Conservation (phyloP, 2,329 filamentous ascomycete genomes). For the Huntiella abstrusa region DNA sequence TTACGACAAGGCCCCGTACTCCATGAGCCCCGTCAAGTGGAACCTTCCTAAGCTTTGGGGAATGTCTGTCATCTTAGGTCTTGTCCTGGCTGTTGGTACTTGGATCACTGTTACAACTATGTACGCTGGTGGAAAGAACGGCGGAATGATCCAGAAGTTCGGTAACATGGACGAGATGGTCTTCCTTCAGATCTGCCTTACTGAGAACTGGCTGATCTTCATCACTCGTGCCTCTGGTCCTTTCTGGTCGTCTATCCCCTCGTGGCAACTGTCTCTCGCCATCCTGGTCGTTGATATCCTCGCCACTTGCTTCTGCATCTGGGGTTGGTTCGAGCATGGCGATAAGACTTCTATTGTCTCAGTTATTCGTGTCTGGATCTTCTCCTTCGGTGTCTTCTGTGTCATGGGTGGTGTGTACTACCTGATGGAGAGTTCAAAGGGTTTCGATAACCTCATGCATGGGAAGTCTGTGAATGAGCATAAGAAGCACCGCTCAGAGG, state of each 20-base stretch:
- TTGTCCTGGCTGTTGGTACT: slow-evolving; percentile 64
- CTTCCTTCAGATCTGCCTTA: slow-evolving; percentile 78
- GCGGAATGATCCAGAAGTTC: slow-evolving; percentile 79
- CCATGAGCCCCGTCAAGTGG: slow-evolving; percentile 78
- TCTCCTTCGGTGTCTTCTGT: slow-evolving; percentile 54
- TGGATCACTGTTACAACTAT: slow-evolving; percentile 85
- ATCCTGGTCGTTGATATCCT: slow-evolving; percentile 68
- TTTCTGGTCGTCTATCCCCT: slow-evolving; percentile 42
- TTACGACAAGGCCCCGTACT: slow-evolving; percentile 83
- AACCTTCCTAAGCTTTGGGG: slow-evolving; percentile 83
- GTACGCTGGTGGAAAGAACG: slow-evolving; percentile 42
- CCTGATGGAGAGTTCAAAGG: no score
- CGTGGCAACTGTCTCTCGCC: slow-evolving; percentile 63
- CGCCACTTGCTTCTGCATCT: slow-evolving; percentile 70
- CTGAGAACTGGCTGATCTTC: slow-evolving; percentile 83
- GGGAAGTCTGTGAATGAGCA: slow-evolving; percentile 31
- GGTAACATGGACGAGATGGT: slow-evolving; percentile 65
- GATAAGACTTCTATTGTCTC: slow-evolving; percentile 59
- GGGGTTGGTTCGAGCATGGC: slow-evolving; percentile 55
- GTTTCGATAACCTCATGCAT: no score
- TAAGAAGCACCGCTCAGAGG: slow-evolving; percentile 65
- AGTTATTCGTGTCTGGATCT: slow-evolving; percentile 77
- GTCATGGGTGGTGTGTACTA: no score
- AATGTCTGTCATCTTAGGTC: slow-evolving; percentile 68
- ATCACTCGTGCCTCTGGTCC: no score